Evolutionary conservation across 2,329 filamentous ascomycete genomes (phyloP).

Genomic region (Xylaria digitata): DNA sequence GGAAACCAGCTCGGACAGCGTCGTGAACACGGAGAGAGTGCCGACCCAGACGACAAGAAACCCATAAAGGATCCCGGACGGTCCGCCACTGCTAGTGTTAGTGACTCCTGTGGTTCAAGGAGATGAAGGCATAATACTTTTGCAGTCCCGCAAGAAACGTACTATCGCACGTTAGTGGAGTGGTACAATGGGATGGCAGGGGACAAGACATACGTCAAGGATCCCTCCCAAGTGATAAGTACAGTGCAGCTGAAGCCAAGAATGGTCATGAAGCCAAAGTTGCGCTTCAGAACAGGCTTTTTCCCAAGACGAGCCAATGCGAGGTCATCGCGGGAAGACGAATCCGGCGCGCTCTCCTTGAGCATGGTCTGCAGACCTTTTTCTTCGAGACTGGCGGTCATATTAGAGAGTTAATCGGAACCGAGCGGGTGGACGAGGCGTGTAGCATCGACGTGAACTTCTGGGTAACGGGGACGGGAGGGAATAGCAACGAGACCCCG

Average conservation of each 20-base stretch:
- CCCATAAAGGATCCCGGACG: constrained; percentile 62
- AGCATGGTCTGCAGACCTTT: constrained; percentile 21
- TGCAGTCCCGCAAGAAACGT: constrained; percentile 38
- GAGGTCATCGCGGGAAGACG: constrained; percentile 30
- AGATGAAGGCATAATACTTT: constrained; percentile 33
- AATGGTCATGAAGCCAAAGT: constrained; percentile 43
- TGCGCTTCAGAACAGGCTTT: constrained; percentile 41
- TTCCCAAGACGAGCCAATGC: constrained; percentile 39
- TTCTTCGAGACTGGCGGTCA: constrained; percentile 31
- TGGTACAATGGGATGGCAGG: not conserved
- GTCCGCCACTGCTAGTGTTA: constrained; percentile 43
- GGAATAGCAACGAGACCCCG: not conserved
- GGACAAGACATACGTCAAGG: constrained; percentile 37
- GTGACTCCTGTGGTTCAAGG: not conserved
- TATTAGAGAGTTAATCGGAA: constrained; percentile 9
- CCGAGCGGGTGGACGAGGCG: not conserved
- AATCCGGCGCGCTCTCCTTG: constrained; percentile 15
- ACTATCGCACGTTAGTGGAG: constrained; percentile 26
- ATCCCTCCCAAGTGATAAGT: constrained; percentile 44
- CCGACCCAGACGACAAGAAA: constrained; percentile 63
- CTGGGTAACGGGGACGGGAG: not conserved
- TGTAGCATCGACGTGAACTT: not conserved
- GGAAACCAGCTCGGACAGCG: constrained; percentile 59
- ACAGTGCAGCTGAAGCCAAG: constrained; percentile 45
- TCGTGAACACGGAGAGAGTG: constrained; percentile 59